phyloP scores from a whole-genome alignment of 2,329 filamentous ascomycete species.

The Fusarium subglutinans region DNA sequence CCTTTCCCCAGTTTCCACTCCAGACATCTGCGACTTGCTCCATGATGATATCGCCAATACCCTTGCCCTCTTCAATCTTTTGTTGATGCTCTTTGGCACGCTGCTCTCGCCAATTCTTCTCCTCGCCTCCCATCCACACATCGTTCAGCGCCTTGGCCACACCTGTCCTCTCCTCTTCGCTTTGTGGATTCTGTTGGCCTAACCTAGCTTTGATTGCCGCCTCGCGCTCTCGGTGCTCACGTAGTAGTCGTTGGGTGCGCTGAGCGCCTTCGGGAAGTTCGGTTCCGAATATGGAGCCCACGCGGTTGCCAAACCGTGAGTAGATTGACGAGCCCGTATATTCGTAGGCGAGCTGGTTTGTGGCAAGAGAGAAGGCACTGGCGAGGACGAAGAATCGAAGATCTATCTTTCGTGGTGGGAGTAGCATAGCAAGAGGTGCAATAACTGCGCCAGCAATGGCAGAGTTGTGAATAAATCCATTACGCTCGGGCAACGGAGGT shows the following conservation, averaged over 20 bases:
- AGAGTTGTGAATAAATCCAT: constrained; percentile 56
- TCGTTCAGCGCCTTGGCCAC: constrained; percentile 52
- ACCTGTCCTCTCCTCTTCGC: constrained; percentile 46
- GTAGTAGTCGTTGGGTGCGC: constrained; percentile 57
- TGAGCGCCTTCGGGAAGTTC: constrained; percentile 66
- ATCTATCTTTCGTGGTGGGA: constrained; percentile 63
- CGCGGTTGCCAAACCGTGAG: constrained; percentile 56
- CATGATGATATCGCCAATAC: constrained; percentile 64
- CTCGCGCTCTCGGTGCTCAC: constrained; percentile 56
- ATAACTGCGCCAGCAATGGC: constrained; percentile 60
- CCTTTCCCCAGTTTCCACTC: constrained; percentile 49
- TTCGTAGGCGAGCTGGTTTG: constrained; percentile 65
- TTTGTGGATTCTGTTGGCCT: constrained; percentile 10
- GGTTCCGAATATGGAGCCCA: constrained; percentile 57
- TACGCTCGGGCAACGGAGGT: constrained; percentile 46
- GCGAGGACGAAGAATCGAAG: constrained; percentile 61
- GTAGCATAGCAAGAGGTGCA: constrained; percentile 57
- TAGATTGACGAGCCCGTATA: constrained; percentile 65
- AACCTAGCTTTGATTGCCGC: constrained; percentile 42
- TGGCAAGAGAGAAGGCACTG: constrained; percentile 60
- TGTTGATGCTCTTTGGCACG: constrained; percentile 61
- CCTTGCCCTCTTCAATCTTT: constrained; percentile 64
- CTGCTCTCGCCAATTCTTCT: constrained; percentile 63
- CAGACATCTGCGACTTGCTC: constrained; percentile 67
- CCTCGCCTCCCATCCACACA: constrained; percentile 68